These are phyloP conservation scores for Diaporthe nobilis DNA, from an alignment of 2,329 filamentous ascomycete genomes.

Conservation along the genomic window DNA sequence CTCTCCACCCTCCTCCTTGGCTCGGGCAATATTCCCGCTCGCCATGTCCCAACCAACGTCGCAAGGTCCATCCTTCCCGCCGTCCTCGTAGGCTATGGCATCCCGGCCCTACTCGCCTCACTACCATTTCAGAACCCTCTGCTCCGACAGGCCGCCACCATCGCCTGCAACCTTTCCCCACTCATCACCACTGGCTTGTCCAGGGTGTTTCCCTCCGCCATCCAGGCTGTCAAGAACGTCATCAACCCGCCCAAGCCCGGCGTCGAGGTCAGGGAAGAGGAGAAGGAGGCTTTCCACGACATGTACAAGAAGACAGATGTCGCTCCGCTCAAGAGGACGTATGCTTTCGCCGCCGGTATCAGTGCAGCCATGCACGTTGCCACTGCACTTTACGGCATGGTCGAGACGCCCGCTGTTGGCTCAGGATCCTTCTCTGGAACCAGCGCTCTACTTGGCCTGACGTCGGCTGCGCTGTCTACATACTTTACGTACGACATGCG, in stretches of 20 bases:
- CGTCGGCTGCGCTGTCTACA: background rate
- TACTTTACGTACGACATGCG: background rate
- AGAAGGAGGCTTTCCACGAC: background rate
- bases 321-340: background rate
- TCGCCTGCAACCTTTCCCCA: background rate
- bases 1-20: background rate
- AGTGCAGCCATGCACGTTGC: background rate
- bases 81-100: background rate
- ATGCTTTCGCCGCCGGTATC: background rate
- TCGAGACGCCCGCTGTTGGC: background rate
- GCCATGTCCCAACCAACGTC: background rate
- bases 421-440: background rate
- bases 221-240: background rate
- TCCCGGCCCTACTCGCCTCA: background rate
- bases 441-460: background rate
- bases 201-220: background rate
- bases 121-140: background rate
- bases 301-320: slow-evolving; percentile 2
- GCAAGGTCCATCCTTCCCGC: background rate
- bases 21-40: background rate
- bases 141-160: background rate
- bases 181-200: background rate
- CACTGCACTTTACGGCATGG: background rate
- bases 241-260: background rate
- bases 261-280: background rate